Base-by-base conservation (phyloP, 345 rosid genomes). In the Abelmoschus esculentus region DNA sequence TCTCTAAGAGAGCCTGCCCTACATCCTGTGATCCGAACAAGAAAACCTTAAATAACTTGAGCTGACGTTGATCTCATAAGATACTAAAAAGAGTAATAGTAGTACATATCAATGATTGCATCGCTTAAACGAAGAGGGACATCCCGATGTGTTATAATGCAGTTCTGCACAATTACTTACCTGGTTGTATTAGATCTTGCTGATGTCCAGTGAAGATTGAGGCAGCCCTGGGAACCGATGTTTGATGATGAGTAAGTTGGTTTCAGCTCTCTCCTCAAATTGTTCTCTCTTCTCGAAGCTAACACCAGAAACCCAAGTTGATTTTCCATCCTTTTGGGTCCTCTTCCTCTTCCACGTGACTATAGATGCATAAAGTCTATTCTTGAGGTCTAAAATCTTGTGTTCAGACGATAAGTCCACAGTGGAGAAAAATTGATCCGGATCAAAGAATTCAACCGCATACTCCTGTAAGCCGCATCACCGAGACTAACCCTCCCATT, bases 401-500 rank as follows among this genome's bases (percentile, higher is more conserved):
- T 91, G 97, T 73, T 93, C 96, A 14, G 96, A 81, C 4, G 98
- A 82, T 67, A 89, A 68, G 77, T 91, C 97, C 93, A 93, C 83
- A 7, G 86, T 70, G 63, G 79, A 80, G n/a, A 93, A 88, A 73
- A 93, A 89, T 55, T 88, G 90, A 53, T 87, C 96, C 0, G 95
- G 97, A 73, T 91, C 91, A 17, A 93, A 93, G 72, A 74, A 85
- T 50, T 93, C 98, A 31, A 85, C 93, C 0, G 98, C 89, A 93
- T 93, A 71, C 85, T 75, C 83, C 70, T 83, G 69, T 93, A 93
- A 72, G 81, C 73, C 36, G 81, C 82, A 76, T 93, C 98, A 44
- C 98, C 98, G 3, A 93, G 98, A 71, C 98, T 93, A n/a, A 83
- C 86, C 74, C 95, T 88, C 14, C 98, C 97, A 60, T 93, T 93